A percentile compares a stretch with the other conserved stretches of the same genome.
phyloP scores from a whole-genome alignment of 2,329 filamentous ascomycete genomes.

The Aspergillus carbonarius region DNA sequence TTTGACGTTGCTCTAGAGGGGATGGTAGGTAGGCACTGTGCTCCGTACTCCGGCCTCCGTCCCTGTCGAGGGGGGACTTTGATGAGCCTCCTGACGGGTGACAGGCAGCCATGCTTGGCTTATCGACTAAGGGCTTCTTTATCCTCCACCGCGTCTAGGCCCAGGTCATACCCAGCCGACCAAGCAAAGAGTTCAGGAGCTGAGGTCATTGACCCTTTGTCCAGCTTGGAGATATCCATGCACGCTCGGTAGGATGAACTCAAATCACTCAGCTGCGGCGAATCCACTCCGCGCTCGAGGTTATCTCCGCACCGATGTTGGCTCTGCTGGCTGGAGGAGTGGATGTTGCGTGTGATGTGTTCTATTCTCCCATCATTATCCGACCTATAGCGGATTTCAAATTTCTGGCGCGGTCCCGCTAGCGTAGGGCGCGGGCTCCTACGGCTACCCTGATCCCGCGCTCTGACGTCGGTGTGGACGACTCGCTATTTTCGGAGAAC shows the following conservation, averaged over 20 bases:
- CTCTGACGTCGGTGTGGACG: conserved; percentile 30
- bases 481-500: not conserved
- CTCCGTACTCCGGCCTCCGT: too few relatives aligned
- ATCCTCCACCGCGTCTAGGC: not conserved
- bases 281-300: not conserved
- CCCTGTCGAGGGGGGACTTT: too few relatives aligned
- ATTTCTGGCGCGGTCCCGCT: conserved; percentile 16
- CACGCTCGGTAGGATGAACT: not conserved
- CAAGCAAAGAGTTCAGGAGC: not conserved
- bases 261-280: not conserved
- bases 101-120: not conserved
- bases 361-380: conserved; percentile 11
- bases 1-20: conserved; percentile 6
- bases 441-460: conserved; percentile 15
- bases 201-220: conserved; percentile 4
- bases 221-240: not conserved
- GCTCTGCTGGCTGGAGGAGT: not conserved
- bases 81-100: not conserved
- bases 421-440: conserved; percentile 20
- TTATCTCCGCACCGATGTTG: not conserved
- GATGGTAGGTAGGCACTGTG: too few relatives aligned
- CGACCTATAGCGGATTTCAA: not conserved
- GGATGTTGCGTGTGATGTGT: conserved; percentile 24
- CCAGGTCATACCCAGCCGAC: not conserved
- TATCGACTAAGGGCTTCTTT: not conserved